Percentiles rank a stretch among this genome's conserved stretches.
Conservation (phyloP, 345 rosid genomes). For the Lepidium didymum region DNA sequence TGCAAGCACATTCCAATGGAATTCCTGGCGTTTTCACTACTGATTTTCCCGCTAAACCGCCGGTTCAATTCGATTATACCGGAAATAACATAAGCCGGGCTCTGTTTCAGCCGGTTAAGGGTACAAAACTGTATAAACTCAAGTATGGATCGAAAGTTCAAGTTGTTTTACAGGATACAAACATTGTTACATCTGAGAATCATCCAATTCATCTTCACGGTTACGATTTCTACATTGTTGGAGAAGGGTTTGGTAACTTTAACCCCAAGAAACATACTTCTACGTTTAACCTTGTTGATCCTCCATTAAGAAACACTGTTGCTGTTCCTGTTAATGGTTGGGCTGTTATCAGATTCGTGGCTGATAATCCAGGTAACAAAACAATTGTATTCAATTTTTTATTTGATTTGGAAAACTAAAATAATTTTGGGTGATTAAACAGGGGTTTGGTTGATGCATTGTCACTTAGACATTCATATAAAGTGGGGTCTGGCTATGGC, state of each 20-base stretch:
- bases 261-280: conserved; percentile 51
- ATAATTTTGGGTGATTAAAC: too few relatives aligned
- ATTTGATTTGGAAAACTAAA: not conserved
- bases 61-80: conserved; percentile 61
- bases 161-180: conserved; percentile 76
- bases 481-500: conserved; percentile 85
- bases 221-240: conserved; percentile 83
- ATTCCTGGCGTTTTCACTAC: conserved; percentile 77
- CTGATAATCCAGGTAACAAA: conserved; percentile 82
- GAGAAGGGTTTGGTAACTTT: conserved; percentile 86
- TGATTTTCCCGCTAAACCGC: conserved; percentile 73
- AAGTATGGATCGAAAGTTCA: conserved; percentile 73
- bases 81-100: conserved; percentile 70
- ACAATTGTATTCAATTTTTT: not conserved
- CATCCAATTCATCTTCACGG: conserved; percentile 96
- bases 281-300: conserved; percentile 83
- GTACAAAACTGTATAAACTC: conserved; percentile 61
- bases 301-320: conserved; percentile 83
- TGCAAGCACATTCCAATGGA: conserved; percentile 62
- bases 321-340: conserved; percentile 76
- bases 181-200: conserved; percentile 74
- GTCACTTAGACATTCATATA: conserved; percentile 92
- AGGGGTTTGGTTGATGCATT: conserved; percentile 95
- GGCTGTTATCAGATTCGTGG: conserved; percentile 90
- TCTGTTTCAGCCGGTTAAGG: conserved; percentile 61